These are phyloP conservation scores for Hyaloperonospora arabidopsidis DNA, from an alignment of 352 stramenopile species.

Conservation along the genomic window DNA sequence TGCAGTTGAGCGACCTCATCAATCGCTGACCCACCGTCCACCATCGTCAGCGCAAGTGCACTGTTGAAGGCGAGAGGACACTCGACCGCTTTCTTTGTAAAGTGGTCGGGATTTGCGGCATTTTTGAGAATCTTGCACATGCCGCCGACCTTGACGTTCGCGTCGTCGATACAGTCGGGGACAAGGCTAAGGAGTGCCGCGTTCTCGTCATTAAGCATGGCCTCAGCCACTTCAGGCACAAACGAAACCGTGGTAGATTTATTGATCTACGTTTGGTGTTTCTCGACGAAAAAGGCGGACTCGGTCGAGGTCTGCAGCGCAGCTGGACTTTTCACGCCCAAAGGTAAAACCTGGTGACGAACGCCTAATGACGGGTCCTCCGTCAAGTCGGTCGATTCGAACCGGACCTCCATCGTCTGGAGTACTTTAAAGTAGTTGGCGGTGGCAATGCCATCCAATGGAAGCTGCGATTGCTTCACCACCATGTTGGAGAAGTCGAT, in stretches of 20 bases:
- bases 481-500: too few relatives aligned
- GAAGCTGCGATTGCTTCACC: not conserved
- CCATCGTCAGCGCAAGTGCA: not conserved
- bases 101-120: not conserved
- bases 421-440: not conserved
- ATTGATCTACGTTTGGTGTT: too few relatives aligned
- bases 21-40: too few relatives aligned
- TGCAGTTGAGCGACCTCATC: too few relatives aligned
- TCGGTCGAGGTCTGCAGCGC: not conserved
- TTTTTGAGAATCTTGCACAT: not conserved
- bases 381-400: not conserved
- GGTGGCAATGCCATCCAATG: not conserved
- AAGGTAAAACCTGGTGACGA: not conserved
- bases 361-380: too few relatives aligned
- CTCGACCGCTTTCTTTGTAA: too few relatives aligned
- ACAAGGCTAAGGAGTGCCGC: not conserved
- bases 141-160: not conserved
- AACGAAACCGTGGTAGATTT: too few relatives aligned
- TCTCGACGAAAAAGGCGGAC: not conserved
- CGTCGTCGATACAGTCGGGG: not conserved
- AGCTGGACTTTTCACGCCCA: not conserved
- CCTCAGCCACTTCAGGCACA: too few relatives aligned
- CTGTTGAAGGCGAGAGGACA: too few relatives aligned
- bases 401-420: not conserved
- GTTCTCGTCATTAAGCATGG: too few relatives aligned